Conservation (phyloP, 2,329 filamentous ascomycete species). For the Alternaria metachromatica region DNA sequence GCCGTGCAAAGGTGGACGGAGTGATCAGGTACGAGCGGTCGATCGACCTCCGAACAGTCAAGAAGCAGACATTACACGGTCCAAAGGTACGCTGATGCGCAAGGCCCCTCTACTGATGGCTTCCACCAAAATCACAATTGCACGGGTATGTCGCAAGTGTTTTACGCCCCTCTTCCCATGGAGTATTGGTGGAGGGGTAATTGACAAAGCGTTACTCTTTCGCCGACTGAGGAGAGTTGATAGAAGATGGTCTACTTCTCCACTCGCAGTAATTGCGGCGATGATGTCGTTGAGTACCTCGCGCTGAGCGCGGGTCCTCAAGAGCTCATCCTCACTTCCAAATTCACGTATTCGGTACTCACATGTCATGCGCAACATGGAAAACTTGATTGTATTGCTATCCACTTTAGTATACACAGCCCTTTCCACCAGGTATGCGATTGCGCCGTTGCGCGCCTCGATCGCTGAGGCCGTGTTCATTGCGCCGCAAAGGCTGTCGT, state of each 20-base stretch:
- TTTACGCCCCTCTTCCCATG: conserved; percentile 47
- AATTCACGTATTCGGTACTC: conserved; percentile 1
- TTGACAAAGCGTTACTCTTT: conserved; percentile 50
- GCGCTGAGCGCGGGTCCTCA: neutral
- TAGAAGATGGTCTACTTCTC: conserved; percentile 34
- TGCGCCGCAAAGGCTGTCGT: neutral
- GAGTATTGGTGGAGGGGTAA: conserved; percentile 43
- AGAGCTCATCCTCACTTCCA: neutral
- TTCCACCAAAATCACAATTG: neutral
- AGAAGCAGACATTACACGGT: neutral
- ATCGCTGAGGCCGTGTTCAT: neutral
- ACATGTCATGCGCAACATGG: neutral
- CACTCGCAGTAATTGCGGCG: conserved; percentile 41
- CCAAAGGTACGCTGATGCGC: neutral
- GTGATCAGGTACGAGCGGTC: neutral
- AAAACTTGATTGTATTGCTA: conserved; percentile 8
- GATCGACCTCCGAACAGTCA: neutral
- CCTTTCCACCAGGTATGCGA: neutral
- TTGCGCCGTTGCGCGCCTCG: neutral
- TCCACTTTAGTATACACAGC: conserved; percentile 4
- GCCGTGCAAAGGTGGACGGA: neutral
- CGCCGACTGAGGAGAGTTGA: conserved; percentile 45
- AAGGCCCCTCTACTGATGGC: neutral
- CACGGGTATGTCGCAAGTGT: conserved; percentile 40
- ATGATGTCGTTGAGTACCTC: neutral